These are phyloP conservation scores for Globisporangium irregulare DNA, from an alignment of 352 stramenopile species.

Conservation along the genomic window DNA sequence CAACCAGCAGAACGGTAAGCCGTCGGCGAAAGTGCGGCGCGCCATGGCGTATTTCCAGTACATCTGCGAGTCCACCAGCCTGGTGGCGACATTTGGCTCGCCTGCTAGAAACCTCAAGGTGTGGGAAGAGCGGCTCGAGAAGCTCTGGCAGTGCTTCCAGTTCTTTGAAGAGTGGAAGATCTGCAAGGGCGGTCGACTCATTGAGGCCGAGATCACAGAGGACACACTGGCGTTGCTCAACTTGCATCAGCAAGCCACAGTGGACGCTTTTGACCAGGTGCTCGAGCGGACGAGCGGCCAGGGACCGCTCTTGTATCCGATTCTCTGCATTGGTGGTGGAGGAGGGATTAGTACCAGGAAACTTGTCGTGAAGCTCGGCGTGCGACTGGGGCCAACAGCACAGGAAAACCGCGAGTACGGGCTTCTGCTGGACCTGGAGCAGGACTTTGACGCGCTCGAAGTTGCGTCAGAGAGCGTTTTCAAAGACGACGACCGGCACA, in stretches of 20 bases:
- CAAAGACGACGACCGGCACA: slow-evolving; percentile 18
- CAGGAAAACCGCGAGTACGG: slow-evolving; percentile 67
- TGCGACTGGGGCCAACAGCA: slow-evolving; percentile 36
- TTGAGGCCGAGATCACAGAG: slow-evolving; percentile 56
- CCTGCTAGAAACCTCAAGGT: slow-evolving; percentile 28
- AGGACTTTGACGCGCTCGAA: slow-evolving; percentile 35
- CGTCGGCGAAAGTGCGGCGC: slow-evolving; percentile 54
- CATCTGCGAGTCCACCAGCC: slow-evolving; percentile 45
- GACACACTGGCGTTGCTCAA: slow-evolving; percentile 51
- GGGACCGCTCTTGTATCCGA: slow-evolving; percentile 46
- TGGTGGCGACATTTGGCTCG: background rate
- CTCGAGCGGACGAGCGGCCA: slow-evolving; percentile 25
- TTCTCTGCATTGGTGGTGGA: slow-evolving; percentile 41
- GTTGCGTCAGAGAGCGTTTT: background rate
- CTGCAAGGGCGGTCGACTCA: slow-evolving; percentile 56
- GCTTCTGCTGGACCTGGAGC: slow-evolving; percentile 51
- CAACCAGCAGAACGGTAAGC: slow-evolving; percentile 22
- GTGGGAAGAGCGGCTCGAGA: slow-evolving; percentile 51
- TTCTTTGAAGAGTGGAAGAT: slow-evolving; percentile 74
- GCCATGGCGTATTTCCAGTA: slow-evolving; percentile 63
- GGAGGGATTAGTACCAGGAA: slow-evolving; percentile 18
- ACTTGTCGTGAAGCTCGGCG: slow-evolving; percentile 49
- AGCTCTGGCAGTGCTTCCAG: slow-evolving; percentile 75
- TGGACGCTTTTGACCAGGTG: slow-evolving; percentile 47
- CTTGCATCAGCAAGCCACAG: slow-evolving; percentile 44